Percentiles rank a stretch among this genome's conserved stretches.
Conservation (phyloP, 2,329 filamentous ascomycete species). For the Sclerotinia minor region DNA sequence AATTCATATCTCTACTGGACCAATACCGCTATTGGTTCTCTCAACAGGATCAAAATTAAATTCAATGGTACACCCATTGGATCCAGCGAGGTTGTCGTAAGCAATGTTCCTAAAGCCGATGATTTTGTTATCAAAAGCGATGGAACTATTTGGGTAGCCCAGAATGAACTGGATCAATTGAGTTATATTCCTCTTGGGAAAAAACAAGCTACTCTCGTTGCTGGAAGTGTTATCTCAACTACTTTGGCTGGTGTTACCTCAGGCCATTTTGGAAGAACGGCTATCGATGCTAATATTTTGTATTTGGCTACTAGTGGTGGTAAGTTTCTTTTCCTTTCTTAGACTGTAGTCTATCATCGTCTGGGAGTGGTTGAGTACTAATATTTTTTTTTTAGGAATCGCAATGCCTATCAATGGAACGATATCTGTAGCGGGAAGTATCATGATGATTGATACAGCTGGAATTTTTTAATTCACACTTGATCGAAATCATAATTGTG, state of each 20-base stretch:
- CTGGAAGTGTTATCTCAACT: slow-evolving; percentile 26
- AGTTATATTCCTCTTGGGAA: slow-evolving; percentile 17
- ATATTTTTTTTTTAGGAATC: background rate
- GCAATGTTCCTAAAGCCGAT: slow-evolving; percentile 26
- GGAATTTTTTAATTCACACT: background rate
- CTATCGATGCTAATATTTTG: slow-evolving; percentile 21
- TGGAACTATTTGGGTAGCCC: slow-evolving; percentile 27
- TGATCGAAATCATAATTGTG: background rate
- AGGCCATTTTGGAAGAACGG: slow-evolving; percentile 29
- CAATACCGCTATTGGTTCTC: slow-evolving; percentile 34
- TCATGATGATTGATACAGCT: slow-evolving; percentile 11
- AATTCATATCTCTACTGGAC: slow-evolving; percentile 36
- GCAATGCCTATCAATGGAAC: slow-evolving; percentile 19
- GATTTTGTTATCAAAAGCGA: slow-evolving; percentile 29
- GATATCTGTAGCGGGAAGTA: slow-evolving; percentile 12
- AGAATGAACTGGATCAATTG: slow-evolving; percentile 27
- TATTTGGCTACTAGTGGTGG: slow-evolving; percentile 32
- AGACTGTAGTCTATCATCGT: rapidly evolving
- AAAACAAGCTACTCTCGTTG: slow-evolving; percentile 15
- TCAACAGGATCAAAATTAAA: slow-evolving; percentile 31
- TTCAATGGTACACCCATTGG: slow-evolving; percentile 30
- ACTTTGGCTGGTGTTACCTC: slow-evolving; percentile 30
- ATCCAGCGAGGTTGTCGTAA: slow-evolving; percentile 20
- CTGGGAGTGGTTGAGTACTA: background rate
- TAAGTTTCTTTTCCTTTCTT: slow-evolving; percentile 2